A percentile compares a stretch with the other conserved stretches of the same genome.
These are phyloP conservation scores for Tieghemostelium lacteum DNA, from an alignment of 78 protist species.

Conservation along the genomic window DNA sequence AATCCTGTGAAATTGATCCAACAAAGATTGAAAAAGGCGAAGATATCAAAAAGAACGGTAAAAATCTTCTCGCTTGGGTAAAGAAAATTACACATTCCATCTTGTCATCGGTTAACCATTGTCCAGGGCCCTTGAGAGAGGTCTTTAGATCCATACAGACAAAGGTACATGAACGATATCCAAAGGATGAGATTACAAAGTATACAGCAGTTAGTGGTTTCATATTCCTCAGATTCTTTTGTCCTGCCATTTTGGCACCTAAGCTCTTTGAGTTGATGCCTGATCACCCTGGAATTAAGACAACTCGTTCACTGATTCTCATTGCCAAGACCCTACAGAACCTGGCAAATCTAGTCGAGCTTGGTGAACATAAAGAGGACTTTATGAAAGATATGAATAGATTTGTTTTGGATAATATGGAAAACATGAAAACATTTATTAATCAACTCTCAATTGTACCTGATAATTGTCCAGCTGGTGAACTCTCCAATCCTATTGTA, in stretches of 20 bases:
- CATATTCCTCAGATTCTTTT: conserved; percentile 87
- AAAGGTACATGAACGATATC: conserved; percentile 41
- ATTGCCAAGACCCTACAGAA: conserved; percentile 90
- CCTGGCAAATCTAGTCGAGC: conserved; percentile 84
- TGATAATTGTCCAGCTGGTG: conserved; percentile 52
- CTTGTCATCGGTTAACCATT: background rate
- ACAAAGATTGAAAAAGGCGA: conserved; percentile 72
- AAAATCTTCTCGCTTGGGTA: conserved; percentile 42
- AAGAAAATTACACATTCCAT: conserved; percentile 49
- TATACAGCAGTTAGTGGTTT: conserved; percentile 87
- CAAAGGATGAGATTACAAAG: conserved; percentile 44
- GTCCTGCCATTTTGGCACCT: conserved; percentile 91
- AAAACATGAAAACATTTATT: conserved; percentile 51
- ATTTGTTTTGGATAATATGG: conserved; percentile 62
- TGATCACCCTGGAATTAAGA: conserved; percentile 65
- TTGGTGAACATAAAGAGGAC: conserved; percentile 83
- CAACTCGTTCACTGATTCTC: conserved; percentile 85
- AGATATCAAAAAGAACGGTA: conserved; percentile 47
- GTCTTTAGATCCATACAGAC: conserved; percentile 64
- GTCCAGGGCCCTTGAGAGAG: conserved; percentile 63
- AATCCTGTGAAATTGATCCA: conserved; percentile 81
- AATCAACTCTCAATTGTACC: conserved; percentile 27
- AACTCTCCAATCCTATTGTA: conserved; percentile 27
- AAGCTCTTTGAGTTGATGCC: conserved; percentile 86
- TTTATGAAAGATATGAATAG: conserved; percentile 81